A percentile compares a stretch with the other conserved stretches of the same genome.
Conservation (phyloP, 768 basidiomycete genomes). For the Hygrophoropsis aurantiaca region DNA sequence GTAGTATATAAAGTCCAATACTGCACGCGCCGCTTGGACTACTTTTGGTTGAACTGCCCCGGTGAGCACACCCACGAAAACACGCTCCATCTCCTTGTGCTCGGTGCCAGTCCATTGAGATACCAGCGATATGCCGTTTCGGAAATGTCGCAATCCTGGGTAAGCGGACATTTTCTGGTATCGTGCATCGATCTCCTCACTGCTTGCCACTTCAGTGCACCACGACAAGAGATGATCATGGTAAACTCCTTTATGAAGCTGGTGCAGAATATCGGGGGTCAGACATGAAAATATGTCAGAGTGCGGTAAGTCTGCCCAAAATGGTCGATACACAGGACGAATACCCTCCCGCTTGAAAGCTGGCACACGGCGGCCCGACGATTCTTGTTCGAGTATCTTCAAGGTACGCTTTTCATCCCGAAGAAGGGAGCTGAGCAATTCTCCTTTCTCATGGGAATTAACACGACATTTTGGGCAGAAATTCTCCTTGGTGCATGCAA, state of each 20-base stretch:
- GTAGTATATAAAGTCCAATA: conserved; percentile 35
- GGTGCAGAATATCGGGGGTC: too few relatives aligned
- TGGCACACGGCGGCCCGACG: conserved; percentile 36
- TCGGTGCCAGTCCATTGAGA: conserved; percentile 2
- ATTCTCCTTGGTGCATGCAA: conserved; percentile 23
- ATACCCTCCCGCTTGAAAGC: conserved; percentile 42
- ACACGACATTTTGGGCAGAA: conserved; percentile 22
- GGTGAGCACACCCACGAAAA: conserved; percentile 30
- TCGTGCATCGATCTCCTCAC: conserved; percentile 8
- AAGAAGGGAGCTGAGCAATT: background rate
- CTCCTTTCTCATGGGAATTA: background rate
- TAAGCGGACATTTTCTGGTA: conserved; percentile 8
- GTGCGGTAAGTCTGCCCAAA: too few relatives aligned
- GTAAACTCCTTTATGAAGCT: too few relatives aligned
- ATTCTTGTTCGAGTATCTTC: background rate
- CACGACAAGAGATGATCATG: conserved; percentile 41
- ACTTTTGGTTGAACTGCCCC: conserved; percentile 15
- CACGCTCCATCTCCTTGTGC: conserved; percentile 31
- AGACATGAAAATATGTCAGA: too few relatives aligned
- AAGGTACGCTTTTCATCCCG: background rate
- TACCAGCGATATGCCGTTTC: background rate
- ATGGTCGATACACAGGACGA: too few relatives aligned
- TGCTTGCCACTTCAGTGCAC: conserved; percentile 15
- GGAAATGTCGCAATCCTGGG: background rate
- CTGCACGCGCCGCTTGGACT: conserved; percentile 16